Evolutionary conservation across 345 rosid genomes (phyloP), one percentile per base, ranked within the genome.

Genomic region (Euphorbia lathyris): DNA sequence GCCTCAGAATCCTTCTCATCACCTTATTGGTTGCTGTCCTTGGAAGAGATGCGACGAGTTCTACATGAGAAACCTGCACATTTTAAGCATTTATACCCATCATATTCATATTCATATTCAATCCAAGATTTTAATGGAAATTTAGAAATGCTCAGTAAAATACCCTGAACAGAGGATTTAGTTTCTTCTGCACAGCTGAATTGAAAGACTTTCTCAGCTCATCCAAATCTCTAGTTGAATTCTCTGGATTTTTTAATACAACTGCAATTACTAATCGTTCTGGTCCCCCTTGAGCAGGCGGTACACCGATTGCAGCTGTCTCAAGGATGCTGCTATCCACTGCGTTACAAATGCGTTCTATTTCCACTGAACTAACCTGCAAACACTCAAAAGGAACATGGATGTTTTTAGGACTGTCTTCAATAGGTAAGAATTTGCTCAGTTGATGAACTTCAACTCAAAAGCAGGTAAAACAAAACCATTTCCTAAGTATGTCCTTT

Each of bases 241-340:
- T 32, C 9, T 73, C 76, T n/a, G 80, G 38, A 72, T 67, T 83
- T 71, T 78, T 92, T 71, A 90, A 79, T 65, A 95, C 99, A 50
- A 87, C 96, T 3, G 83, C 99, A 2, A 95, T 85, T 66, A 85
- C 82, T 67, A 95, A 78, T 48, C 65, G 90, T 84, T 95, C 99
- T 0, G 99, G 99, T 52, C 99, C 99, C 0, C 99, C 99, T 10
- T 67, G 79, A 3, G 87, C 84, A 63, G 97, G 97, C 12, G 97
- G 99, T 72, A 95, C 96, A 27, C 97, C 97, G 10, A 95, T 80
- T 9, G 99, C 97, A 23, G 97, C 97, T 79, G 99, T 95, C 81
- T 92, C 99, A 9, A 95, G 84, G 66, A 95, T 50, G 56, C 59
- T 76, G 47, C 74, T 82, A 72, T 95, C 88, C 45, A 77, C 92